These are phyloP conservation scores for Aspergillus phoenicis DNA, from an alignment of 2,329 filamentous ascomycete species.

Conservation along the genomic window DNA sequence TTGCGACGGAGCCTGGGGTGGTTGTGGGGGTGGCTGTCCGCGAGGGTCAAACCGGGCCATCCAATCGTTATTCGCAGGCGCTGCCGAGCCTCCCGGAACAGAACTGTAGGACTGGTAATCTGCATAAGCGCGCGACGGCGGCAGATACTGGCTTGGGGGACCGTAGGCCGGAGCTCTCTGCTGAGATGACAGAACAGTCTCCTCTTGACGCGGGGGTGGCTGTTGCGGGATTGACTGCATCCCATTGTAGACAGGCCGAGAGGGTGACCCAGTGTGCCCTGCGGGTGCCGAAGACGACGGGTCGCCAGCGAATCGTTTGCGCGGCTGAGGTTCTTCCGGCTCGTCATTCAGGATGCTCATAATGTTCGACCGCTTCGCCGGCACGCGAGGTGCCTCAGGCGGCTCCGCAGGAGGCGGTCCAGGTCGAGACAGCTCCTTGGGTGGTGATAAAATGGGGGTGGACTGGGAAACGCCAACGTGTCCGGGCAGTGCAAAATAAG, in stretches of 20 bases:
- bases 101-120: slow-evolving; percentile 38
- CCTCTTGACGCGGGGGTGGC: slow-evolving; percentile 29
- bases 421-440: slow-evolving; percentile 40
- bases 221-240: slow-evolving; percentile 27
- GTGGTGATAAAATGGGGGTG: slow-evolving; percentile 35
- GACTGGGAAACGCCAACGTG: slow-evolving; percentile 32
- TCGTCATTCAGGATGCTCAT: slow-evolving; percentile 54
- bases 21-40: slow-evolving; percentile 31
- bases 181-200: slow-evolving; percentile 25
- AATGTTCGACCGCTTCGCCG: slow-evolving; percentile 53
- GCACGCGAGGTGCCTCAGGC: slow-evolving; percentile 43
- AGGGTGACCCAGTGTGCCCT: slow-evolving; percentile 23
- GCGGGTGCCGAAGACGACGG: slow-evolving; percentile 27
- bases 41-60: slow-evolving; percentile 47
- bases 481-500: slow-evolving; percentile 34
- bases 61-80: slow-evolving; percentile 43
- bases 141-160: slow-evolving; percentile 31
- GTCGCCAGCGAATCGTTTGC: slow-evolving; percentile 50
- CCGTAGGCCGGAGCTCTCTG: slow-evolving; percentile 33
- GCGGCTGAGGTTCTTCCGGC: slow-evolving; percentile 49
- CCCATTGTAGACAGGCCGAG: slow-evolving; percentile 32
- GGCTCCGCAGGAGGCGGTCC: slow-evolving; percentile 34
- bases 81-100: slow-evolving; percentile 27
- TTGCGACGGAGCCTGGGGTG: slow-evolving; percentile 27
- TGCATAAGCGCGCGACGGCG: slow-evolving; percentile 34